These are phyloP conservation scores for Truncatella angustata DNA, from an alignment of 2,329 filamentous ascomycete genomes.

Conservation along the genomic window DNA sequence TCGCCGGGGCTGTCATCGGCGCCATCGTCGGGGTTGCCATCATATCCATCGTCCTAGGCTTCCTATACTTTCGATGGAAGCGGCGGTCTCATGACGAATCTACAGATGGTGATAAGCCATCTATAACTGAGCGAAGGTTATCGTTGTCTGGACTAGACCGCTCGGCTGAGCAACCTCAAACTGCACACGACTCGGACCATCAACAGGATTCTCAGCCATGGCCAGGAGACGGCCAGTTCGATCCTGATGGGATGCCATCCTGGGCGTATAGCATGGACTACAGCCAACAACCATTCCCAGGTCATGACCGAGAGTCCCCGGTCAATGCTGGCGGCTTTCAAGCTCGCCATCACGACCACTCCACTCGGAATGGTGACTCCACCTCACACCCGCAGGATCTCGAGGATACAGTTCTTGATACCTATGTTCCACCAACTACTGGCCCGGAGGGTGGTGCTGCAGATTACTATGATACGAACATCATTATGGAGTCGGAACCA, in stretches of 20 bases:
- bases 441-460: slow-evolving; percentile 22
- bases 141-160: slow-evolving; percentile 16
- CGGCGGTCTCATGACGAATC: slow-evolving; percentile 15
- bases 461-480: slow-evolving; percentile 31
- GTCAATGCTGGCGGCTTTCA: not conserved
- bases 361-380: slow-evolving; percentile 20
- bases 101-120: not conserved
- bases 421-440: slow-evolving; percentile 12
- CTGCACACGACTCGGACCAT: not conserved
- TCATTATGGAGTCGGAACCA: slow-evolving; percentile 31
- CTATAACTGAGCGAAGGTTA: slow-evolving; percentile 8
- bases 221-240: not conserved
- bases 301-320: slow-evolving; percentile 16
- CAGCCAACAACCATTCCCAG: slow-evolving; percentile 16
- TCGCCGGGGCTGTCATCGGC: slow-evolving; percentile 30
- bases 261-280: slow-evolving; percentile 9
- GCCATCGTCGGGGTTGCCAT: slow-evolving; percentile 27
- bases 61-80: slow-evolving; percentile 30
- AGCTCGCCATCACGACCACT: slow-evolving; percentile 14
- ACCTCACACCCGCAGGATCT: slow-evolving; percentile 19
- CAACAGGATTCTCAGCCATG: not conserved
- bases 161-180: slow-evolving; percentile 14
- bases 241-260: not conserved
- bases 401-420: slow-evolving; percentile 7
- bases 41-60: slow-evolving; percentile 27